Evolutionary conservation across 2,329 filamentous ascomycete species (phyloP).

Genomic region (Xylaria arbuscula): DNA sequence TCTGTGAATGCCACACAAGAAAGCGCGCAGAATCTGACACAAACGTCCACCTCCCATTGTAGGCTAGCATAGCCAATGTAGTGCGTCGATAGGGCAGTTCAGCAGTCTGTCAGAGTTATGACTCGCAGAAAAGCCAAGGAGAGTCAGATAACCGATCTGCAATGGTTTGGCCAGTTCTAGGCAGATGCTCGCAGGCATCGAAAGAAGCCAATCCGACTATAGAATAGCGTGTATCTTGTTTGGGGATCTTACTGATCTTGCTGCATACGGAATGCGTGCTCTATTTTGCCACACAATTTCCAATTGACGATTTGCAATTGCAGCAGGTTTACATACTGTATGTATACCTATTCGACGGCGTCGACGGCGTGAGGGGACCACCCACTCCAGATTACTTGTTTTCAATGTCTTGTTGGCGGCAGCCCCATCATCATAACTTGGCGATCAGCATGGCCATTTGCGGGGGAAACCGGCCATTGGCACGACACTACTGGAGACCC

Average conservation of each 20-base stretch:
- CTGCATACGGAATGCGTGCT: background rate
- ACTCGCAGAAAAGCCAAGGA: constrained; percentile 19
- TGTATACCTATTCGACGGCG: too few species aligned
- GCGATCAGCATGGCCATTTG: background rate
- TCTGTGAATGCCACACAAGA: background rate
- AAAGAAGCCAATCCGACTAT: background rate
- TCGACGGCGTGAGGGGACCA: too few species aligned
- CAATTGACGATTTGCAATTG: background rate
- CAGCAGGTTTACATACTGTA: too few species aligned
- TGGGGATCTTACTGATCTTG: background rate
- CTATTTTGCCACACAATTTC: background rate
- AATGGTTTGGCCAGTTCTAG: constrained; percentile 1
- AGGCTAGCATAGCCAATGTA: background rate
- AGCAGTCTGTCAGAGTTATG: constrained; percentile 9
- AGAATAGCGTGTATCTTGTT: constrained; percentile 5
- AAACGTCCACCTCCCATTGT: background rate
- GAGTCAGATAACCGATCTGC: background rate
- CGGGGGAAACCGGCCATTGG: background rate
- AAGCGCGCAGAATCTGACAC: background rate
- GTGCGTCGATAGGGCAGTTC: background rate
- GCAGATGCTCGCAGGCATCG: constrained; percentile 4
- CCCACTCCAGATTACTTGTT: too few species aligned
- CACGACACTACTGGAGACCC: background rate
- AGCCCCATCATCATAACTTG: constrained; percentile 3
- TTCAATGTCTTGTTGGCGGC: background rate